Evolutionary conservation across 1,284 basidiomycete genomes (phyloP).

Genomic region (Mycosarcoma maydis): DNA sequence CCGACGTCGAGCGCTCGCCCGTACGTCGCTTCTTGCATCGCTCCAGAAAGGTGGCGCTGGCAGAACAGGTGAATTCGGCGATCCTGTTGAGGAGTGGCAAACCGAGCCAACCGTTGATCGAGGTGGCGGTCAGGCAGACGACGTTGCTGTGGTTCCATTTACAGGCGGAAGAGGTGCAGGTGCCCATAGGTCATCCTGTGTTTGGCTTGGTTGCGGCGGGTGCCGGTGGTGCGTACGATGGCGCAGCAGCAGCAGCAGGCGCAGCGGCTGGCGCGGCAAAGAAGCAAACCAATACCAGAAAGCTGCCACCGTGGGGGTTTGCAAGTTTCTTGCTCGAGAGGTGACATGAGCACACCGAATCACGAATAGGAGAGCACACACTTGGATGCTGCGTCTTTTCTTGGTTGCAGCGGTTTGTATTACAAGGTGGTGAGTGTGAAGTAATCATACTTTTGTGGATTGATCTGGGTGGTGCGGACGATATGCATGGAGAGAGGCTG

Average conservation of each 20-base stretch:
- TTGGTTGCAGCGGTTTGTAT: too few species aligned
- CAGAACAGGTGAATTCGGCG: slow-evolving; percentile 85
- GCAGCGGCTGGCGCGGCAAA: slow-evolving; percentile 20
- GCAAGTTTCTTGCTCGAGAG: slow-evolving; percentile 37
- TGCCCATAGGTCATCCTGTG: slow-evolving; percentile 37
- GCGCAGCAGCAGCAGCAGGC: background rate
- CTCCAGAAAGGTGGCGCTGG: slow-evolving; percentile 78
- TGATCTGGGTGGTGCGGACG: too few species aligned
- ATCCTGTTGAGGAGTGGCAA: slow-evolving; percentile 71
- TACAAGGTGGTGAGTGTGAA: too few species aligned
- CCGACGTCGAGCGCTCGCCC: slow-evolving; percentile 76
- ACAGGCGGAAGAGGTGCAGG: slow-evolving; percentile 36
- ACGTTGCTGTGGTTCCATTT: slow-evolving; percentile 48
- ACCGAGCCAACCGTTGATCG: slow-evolving; percentile 59
- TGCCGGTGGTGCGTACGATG: slow-evolving; percentile 8
- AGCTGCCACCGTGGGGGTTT: slow-evolving; percentile 38
- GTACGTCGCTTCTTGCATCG: slow-evolving; percentile 77
- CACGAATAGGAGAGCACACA: too few species aligned
- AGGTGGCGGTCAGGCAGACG: slow-evolving; percentile 60
- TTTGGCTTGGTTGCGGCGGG: slow-evolving; percentile 17
- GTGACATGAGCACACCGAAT: too few species aligned
- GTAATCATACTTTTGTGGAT: too few species aligned
- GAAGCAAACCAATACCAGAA: slow-evolving; percentile 26
- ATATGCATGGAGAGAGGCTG: background rate
- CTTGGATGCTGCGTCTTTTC: too few species aligned